These are phyloP conservation scores for Sanghuangporus weigelae DNA, from an alignment of 1,284 basidiomycete genomes.

Conservation along the genomic window DNA sequence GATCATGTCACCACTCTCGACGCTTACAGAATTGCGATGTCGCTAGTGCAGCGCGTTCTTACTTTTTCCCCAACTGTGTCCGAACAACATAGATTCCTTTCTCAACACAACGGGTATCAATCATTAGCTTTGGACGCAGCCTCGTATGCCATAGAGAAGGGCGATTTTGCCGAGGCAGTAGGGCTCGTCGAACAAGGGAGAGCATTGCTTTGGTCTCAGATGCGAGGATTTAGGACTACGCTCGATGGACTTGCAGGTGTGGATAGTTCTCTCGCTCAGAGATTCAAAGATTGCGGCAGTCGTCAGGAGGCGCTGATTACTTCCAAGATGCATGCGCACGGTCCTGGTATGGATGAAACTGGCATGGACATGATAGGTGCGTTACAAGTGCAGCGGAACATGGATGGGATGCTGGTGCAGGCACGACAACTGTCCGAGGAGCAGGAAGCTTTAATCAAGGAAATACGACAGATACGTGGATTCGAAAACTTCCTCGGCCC, in stretches of 20 bases:
- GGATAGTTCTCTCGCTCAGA: not conserved
- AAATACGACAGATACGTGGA: slow-evolving; percentile 11
- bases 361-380: not conserved
- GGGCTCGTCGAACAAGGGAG: slow-evolving; percentile 6
- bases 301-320: not conserved
- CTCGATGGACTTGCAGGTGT: not conserved
- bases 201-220: not conserved
- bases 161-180: not conserved
- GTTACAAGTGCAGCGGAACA: not conserved
- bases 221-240: not conserved
- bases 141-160: not conserved
- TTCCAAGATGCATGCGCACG: not conserved
- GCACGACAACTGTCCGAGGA: not conserved
- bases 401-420: not conserved
- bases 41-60: not conserved
- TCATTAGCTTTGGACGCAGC: not conserved
- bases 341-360: not conserved
- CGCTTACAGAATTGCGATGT: not conserved
- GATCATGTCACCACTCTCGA: not conserved
- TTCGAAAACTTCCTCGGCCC: slow-evolving; percentile 9
- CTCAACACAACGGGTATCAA: not conserved
- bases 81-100: not conserved
- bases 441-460: slow-evolving; percentile 3
- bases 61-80: not conserved
- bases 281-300: not conserved